A percentile compares a stretch with the other conserved stretches of the same genome.
Conservation (phyloP, 139 green algal species). For the Tetraselmis striata region DNA sequence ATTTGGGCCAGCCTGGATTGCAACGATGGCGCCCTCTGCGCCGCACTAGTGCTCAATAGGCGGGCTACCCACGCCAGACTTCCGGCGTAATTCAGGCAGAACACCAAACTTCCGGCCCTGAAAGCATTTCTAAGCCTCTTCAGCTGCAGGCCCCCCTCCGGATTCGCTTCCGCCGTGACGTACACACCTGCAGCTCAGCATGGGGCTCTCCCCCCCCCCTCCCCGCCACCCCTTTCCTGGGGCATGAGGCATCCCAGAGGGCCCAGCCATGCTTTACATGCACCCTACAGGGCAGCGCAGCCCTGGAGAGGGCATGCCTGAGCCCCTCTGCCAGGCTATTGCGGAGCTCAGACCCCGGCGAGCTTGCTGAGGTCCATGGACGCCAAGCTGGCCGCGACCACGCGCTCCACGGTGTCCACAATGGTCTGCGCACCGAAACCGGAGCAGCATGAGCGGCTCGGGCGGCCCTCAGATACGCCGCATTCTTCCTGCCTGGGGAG, state of each 20-base stretch:
- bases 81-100: not conserved
- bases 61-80: not conserved
- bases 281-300: not conserved
- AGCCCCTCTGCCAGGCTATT: not conserved
- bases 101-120: too few species aligned
- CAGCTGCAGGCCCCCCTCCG: too few species aligned
- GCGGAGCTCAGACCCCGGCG: not conserved
- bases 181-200: not conserved
- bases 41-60: not conserved
- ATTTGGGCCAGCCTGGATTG: too few species aligned
- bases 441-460: too few species aligned
- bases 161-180: not conserved
- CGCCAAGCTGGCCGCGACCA: constrained; percentile 35
- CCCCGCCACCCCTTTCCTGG: not conserved
- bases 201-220: not conserved
- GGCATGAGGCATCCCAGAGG: not conserved
- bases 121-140: too few species aligned
- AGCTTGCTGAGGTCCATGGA: not conserved
- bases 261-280: not conserved
- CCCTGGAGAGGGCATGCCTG: not conserved
- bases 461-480: too few species aligned
- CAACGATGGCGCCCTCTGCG: not conserved
- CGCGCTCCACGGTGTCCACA: constrained; percentile 86
- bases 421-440: too few species aligned
- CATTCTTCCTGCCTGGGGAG: too few species aligned